Evolutionary conservation across 164 flowering plant genomes (phyloP), one percentile per base, ranked within the genome.

Genomic region (Kalanchoe fedtschenkoi): DNA sequence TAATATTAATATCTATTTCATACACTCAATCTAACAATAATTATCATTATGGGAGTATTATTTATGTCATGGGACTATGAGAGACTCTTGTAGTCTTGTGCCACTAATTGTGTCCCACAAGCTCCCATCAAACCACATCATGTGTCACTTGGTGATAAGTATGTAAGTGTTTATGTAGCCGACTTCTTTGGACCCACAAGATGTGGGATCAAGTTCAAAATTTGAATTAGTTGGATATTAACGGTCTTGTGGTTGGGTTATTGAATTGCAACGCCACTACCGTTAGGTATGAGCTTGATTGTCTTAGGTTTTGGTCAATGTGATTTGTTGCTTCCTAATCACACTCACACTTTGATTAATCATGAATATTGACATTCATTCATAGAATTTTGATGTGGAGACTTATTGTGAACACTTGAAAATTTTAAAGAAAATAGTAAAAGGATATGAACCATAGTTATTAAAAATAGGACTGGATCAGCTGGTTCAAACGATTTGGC

Each of bases 61-160:
- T 51, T 51, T 37, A 37, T 9, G 28, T 24, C 26, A 51, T 26
- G 56, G 56, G 56, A 26, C 56, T 51, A 51, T 26, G 56, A 32
- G 56, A 26, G 32, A 51, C 32, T 2, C 9, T 6, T 0, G 6
- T 8, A n/a, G n/a, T 46, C 39, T 3, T 8, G 30, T 21, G 28
- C 11, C 56, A 11, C 56, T 51, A 51, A 11, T 51, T 51, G 56
- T 51, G 32, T 51, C 56, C 56, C 26, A 51, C 56, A 51, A 51
- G 32, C 56, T 2, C 24, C 56, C 10, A 24, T 26, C 17, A 10
- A 11, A 51, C 13, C 22, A 47, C 29, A 24, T 22, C 55, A 47
- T 47, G 29, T 47, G 55, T 47, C 55, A 9, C 9, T 47, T 47
- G 55, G 11, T 47, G 53, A 44, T 44, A 19, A 6, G 53, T 6